Evolutionary conservation across 2,329 filamentous ascomycete genomes (phyloP), one percentile per base, ranked within the genome.

Genomic region (Botrytis paeoniae): DNA sequence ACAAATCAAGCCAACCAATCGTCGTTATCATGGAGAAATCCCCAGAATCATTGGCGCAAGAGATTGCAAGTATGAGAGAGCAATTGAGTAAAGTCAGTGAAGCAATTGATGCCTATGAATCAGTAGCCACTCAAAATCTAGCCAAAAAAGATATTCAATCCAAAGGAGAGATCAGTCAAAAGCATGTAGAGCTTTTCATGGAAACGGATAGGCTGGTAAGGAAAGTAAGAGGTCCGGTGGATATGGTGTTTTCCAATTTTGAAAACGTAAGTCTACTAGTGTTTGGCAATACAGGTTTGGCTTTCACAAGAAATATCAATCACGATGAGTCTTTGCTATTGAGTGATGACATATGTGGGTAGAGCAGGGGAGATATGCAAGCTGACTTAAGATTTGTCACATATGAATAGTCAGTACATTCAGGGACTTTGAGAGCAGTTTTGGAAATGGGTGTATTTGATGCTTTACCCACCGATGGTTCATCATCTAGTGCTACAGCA

Each of bases 371-470:
- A 29, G 39, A 54, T 51, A 71, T 57, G 62, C 35, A 54, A 59
- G 61, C 70, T 71, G 37, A 71, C 29, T 66, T 20, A 3, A 22
- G 29, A 6, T 64, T 71, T 14, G 32, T 71, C 70, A 71, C 61
- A 54, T 32, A 29, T 43, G 51, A 43, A 72, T 69, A 72, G 70
- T 72, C 63, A 32, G 63, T 69, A 39, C 51, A 69, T 48, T 69
- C 73, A 35, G 72, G 75, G 60, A 70, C 71, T 16, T 39, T 78
- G 25, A 73, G 77, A 71, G 61, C 74, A 9, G 59, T 78, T 39
- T 62, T 78, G 22, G 77, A 78, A 57, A 78, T 78, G 76, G 77
- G 77, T 25, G 74, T 78, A 35, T 76, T 78, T 70, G 77, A 78
- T 70, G 70, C 39, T 29, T 65, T 78, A 45, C 76, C 77, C 12